Base-by-base conservation (phyloP, 108 stramenopile species). In the Skeletonema potamos region DNA sequence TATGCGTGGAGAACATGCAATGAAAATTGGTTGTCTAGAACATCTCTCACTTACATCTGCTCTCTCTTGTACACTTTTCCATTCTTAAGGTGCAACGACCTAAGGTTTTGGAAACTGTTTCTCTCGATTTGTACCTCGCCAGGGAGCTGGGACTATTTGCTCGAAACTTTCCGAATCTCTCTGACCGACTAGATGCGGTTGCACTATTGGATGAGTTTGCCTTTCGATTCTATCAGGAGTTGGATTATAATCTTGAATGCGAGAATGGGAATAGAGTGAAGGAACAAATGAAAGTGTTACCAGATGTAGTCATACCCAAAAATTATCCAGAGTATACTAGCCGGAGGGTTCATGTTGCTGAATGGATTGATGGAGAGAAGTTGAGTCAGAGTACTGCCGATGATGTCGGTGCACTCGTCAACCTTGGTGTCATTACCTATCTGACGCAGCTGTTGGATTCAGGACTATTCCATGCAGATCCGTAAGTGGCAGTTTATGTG, bases 361-460 rank as follows among this genome's bases (percentile, higher is more conserved):
- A 98, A 76, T 98, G 97, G 97, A 89, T 97, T 68, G 93, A 97
- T 8, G 97, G 97, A 20, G 97, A 97, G 76, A 97, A 98, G 68
- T 84, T 98, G 27, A 76, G 76, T 70, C 91, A 94, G 69, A 87
- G 86, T 70, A 92, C 81, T 30, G 93, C 96, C 0, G 92, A 94
- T 73, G 96, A 97, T 79, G 95, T 97, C 7, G 92, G 90, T 30
- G 94, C 91, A 0, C 71, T 98, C 43, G 96, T 98, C 24, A 96
- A 96, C 69, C 76, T 98, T 27, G 97, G 97, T 27, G 96, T 96
- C 9, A 96, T 96, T 41, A 94, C 96, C 4, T 98, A 96, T 73
- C 71, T 98, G 44, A 96, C 92, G 4, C 96, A 97, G 76, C 74
- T 98, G 15, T 74, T 98, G 1, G 94, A 96, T 41, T 81, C 75